Base-by-base conservation (phyloP, 768 basidiomycete species). In the Amanita phalloides region DNA sequence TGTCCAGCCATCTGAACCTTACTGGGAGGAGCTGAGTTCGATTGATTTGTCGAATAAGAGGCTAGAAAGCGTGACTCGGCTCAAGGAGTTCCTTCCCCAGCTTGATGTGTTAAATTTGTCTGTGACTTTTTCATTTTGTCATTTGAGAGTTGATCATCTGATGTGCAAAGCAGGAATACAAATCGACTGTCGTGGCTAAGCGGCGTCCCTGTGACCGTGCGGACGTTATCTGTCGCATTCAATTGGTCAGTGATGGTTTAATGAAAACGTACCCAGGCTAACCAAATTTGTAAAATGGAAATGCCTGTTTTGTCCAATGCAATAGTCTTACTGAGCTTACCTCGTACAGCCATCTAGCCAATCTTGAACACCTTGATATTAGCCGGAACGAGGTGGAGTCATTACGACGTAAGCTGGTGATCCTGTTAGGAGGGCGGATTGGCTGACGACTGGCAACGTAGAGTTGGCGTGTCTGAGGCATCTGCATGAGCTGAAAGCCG, bases 371-470 rank as follows among this genome's bases (percentile, higher is more conserved):
- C 60, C 76, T 99, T 61, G 92, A 99, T 69, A 82, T 99, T 55
- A 92, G 90, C 64, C 66, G 80, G 61, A 98, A 98, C 66, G 78
- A 89, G 56, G 75, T 98, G 48, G 91, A 95, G 55, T 89, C 89
- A 6, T 71, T 98, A 52, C 77, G 74, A 45, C 90, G 90, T 95
- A 66, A 69, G 90, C 11, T 82, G 36, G 7, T 32, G 37, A 17
- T 23, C 20, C 36, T 57, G 25, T 32, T 45, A 9, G 23, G 46
- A 11, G 10, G 6, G n/a, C 33, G 13, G 42, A 30, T 7, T 45
- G 44, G 20, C 26, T 57, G 45, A 55, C 44, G 49, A 45, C 36
- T 47, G 48, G 52, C 23, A 44, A 38, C 45, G 30, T 62, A 96
- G 93, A 96, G 64, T 72, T 98, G 26, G 76, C 78, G 54, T 90